A percentile compares a stretch with the other conserved stretches of the same genome.
These are phyloP conservation scores for Venturia asperata DNA, from an alignment of 2,329 filamentous ascomycete genomes.

Conservation along the genomic window DNA sequence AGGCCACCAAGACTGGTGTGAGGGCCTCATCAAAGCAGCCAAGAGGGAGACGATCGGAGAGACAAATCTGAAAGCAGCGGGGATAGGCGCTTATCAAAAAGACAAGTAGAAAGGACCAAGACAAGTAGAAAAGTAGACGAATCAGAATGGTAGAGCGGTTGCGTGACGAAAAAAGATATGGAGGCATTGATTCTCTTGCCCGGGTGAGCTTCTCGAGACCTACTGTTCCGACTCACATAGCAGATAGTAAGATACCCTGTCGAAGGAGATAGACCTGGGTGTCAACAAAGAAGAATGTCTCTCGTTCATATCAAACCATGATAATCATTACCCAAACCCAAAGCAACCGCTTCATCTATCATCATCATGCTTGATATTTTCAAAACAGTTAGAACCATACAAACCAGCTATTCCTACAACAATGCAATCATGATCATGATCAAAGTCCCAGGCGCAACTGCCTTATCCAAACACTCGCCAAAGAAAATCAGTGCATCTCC, in stretches of 20 bases:
- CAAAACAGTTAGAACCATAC: neutral
- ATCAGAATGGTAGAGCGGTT: too few relatives aligned
- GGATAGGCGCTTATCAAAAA: constrained; percentile 8
- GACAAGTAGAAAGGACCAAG: neutral
- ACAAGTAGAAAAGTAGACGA: too few relatives aligned
- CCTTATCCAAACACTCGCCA: neutral
- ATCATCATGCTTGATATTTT: neutral
- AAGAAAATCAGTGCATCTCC: neutral
- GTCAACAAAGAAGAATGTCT: too few relatives aligned
- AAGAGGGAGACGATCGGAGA: constrained; percentile 22
- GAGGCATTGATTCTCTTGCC: too few relatives aligned
- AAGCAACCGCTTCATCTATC: neutral
- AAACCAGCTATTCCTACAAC: neutral
- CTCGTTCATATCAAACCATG: neutral
- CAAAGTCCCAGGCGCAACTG: neutral
- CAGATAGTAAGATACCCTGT: too few relatives aligned
- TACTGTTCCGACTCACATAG: too few relatives aligned
- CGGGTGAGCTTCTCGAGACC: too few relatives aligned
- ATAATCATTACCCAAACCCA: neutral
- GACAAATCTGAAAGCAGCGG: constrained; percentile 23
- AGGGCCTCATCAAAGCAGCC: constrained; percentile 29
- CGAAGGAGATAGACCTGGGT: neutral
- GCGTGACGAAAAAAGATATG: too few relatives aligned
- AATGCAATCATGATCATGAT: constrained; percentile 5
- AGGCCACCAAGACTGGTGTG: constrained; percentile 34